Evolutionary conservation across 768 basidiomycete genomes (phyloP), one percentile per base, ranked within the genome.

Genomic region (Mrakia frigida): DNA sequence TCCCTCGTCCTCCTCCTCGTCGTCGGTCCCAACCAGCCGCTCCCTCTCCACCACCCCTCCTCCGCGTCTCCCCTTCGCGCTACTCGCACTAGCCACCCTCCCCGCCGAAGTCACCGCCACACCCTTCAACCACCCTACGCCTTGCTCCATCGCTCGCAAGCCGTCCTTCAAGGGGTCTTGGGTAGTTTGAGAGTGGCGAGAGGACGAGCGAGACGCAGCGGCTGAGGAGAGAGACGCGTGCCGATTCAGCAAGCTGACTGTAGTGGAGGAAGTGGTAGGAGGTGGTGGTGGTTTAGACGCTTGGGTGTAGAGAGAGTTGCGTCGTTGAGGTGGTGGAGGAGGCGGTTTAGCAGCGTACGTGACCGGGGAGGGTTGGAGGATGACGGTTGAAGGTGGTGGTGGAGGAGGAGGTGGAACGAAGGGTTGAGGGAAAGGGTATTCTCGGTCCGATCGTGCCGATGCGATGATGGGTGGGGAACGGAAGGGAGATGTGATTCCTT

Each of bases 231-330:
- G 35, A 39, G 65, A 68, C 9, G 37, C 65, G 37, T 68, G 65
- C 43, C 65, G 65, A 9, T 18, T 37, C 3, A 68, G 35, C 0
- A 37, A 18, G 6, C 39, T 41, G 39, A 6, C 46, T 18, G 46
- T 10, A 28, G 65, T 9, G 9, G 65, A 68, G 35, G 65, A 68
- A 10, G 37, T 39, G 13, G 65, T 18, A 25, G 37, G 37, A 23
- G 65, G 65, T n/a, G 65, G 65, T 39, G 65, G 65, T 6, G 37
- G 35, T 41, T 39, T 39, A 16, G 46, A 50, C 16, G 46, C 11
- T 14, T 68, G 35, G 37, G 25, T n/a, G 65, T 68, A 39, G 35
- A 68, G 35, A n/a, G 65, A 68, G 65, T 68, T 68, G 33, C 65
- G 39, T 13, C 65, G 65, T 10, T 35, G 65, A 6, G 65, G 65